Percentiles rank a stretch among this genome's conserved stretches.
These are phyloP conservation scores for Ceriops zippeliana DNA, from an alignment of 345 rosid species.

Conservation along the genomic window DNA sequence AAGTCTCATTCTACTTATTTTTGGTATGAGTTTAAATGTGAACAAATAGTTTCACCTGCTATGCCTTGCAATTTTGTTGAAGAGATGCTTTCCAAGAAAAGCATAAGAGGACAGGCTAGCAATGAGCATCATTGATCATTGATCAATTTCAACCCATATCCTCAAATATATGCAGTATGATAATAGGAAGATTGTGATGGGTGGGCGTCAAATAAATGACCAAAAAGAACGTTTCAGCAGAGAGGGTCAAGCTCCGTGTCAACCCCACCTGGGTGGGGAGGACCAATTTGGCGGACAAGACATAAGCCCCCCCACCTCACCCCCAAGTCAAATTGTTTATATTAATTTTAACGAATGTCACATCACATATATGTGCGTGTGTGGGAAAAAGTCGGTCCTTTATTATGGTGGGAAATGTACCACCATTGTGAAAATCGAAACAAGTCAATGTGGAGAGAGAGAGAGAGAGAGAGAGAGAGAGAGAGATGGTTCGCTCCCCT, in stretches of 20 bases:
- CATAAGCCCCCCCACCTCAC: conserved; percentile 5
- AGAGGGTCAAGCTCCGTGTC: conserved; percentile 46
- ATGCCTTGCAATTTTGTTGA: not conserved
- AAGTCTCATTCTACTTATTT: not conserved
- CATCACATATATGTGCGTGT: not conserved
- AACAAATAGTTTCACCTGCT: not conserved
- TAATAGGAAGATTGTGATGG: not conserved
- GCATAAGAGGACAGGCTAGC: conserved; percentile 21
- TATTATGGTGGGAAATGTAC: conserved; percentile 15
- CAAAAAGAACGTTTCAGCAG: conserved; percentile 36
- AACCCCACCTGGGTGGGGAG: conserved; percentile 33
- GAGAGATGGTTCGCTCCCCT: not conserved
- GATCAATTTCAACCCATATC: conserved; percentile 14
- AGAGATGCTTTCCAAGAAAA: conserved; percentile 3
- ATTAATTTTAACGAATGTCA: not conserved
- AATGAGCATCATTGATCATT: not conserved
- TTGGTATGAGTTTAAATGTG: not conserved
- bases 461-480: conserved; percentile 2
- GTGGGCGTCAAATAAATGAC: conserved; percentile 28
- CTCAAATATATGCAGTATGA: conserved; percentile 14
- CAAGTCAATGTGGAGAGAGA: conserved; percentile 26
- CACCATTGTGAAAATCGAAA: conserved; percentile 5
- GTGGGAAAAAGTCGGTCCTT: conserved; percentile 1
- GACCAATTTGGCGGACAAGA: conserved; percentile 30
- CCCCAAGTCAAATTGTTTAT: conserved; percentile 23